These are phyloP conservation scores for Macaranga tanarius DNA, from an alignment of 441 rosid species.

Conservation along the genomic window DNA sequence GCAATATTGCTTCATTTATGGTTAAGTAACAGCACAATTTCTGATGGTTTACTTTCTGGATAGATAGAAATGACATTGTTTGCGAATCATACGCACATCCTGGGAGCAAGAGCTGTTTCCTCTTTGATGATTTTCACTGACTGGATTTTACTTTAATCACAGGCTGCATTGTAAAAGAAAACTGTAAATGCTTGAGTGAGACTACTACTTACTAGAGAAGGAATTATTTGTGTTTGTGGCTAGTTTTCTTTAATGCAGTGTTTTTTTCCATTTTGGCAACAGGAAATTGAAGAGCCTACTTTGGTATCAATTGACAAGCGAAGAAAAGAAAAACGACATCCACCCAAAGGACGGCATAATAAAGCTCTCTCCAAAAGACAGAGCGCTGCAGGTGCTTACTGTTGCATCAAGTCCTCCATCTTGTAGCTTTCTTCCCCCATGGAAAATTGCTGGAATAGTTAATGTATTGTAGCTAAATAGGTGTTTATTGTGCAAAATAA, in stretches of 20 bases:
- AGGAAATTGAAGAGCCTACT: conserved; percentile 27
- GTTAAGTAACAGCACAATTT: not conserved
- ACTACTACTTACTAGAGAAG: not conserved
- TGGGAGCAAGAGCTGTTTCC: not conserved
- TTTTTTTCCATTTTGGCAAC: conserved; percentile 17
- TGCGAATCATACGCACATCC: too few relatives aligned
- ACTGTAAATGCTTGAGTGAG: not conserved
- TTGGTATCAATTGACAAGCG: conserved; percentile 12
- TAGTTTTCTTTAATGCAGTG: not conserved
- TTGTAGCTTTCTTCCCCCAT: not conserved
- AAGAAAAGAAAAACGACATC: conserved; percentile 16
- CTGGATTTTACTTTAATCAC: not conserved
- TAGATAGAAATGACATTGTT: not conserved
- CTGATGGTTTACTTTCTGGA: not conserved
- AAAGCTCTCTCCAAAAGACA: conserved; percentile 36
- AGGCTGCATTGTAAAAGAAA: not conserved
- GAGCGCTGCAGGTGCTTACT: conserved; percentile 53
- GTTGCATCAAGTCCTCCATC: conserved; percentile 12
- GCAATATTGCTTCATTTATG: not conserved
- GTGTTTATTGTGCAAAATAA: not conserved
- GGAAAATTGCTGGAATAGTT: not conserved
- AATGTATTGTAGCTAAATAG: not conserved
- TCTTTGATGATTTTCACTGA: not conserved
- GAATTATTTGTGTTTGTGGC: not conserved
- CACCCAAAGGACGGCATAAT: conserved; percentile 20